Base-by-base conservation (phyloP, 129 eudicot genomes). In the Smallanthus sonchifolius region DNA sequence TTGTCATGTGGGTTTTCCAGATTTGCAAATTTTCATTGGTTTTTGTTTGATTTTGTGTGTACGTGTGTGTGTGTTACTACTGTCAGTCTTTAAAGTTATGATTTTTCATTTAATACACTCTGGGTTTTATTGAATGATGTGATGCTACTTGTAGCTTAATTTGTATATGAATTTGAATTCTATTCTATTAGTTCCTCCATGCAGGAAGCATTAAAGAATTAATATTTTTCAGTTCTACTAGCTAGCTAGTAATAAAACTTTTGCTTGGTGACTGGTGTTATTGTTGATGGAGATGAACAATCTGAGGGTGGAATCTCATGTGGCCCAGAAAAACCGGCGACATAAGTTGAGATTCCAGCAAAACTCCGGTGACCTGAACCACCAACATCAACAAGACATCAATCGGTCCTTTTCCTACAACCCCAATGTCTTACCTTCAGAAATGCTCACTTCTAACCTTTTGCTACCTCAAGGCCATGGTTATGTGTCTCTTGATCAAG, bases 321-420 rank as follows among this genome's bases (percentile, higher is more conserved):
- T 89, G 36, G 91, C 98, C 2, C 98, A 89, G 74, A 89, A 86
- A 86, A 89, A 88, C 84, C 82, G 96, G 48, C 83, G 98, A 15
- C 90, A 88, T 70, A 92, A 89, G 78, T 73, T 92, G 40, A 86
- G 98, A 60, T 72, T 85, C 72, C 85, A 85, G 57, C 82, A 84
- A 51, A 80, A 70, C 67, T 40, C 83, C 74, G 74, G 74, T n/a
- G 69, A 81, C 39, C 48, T 49, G 17, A 80, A 71, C 49, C 75
- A 83, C 38, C 75, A 74, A 7, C 77, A 75, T 2, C 73, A 51
- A 3, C 72, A 40, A 37, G 28, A 45, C 16, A 80, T 61, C 6
- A 81, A 70, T 6, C 11, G 10, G 0, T 17, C 83, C 36, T 63
- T 70, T 51, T 67, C 81, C 0, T 85, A 81, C 62, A 84, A 81